A percentile compares a stretch with the other conserved stretches of the same genome.
Evolutionary conservation across 106 monocot genomes (phyloP).

Genomic region (Phalaenopsis aphrodite): DNA sequence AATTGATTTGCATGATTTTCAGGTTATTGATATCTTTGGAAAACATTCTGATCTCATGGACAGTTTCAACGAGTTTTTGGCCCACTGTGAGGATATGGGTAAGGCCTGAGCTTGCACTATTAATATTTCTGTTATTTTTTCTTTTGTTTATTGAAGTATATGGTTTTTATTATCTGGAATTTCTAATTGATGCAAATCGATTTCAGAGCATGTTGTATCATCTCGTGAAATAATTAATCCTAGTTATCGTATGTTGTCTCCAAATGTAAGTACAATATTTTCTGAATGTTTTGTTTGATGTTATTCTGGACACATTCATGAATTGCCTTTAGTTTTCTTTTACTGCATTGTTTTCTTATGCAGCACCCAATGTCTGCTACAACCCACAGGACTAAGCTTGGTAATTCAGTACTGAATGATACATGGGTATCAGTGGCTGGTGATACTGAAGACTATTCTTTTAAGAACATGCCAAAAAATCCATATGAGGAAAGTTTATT

Average conservation of each 20-base stretch:
- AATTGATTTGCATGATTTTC: conserved; percentile 6
- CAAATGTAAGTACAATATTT: conserved; percentile 45
- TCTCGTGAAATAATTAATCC: conserved; percentile 78
- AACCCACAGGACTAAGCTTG: conserved; percentile 43
- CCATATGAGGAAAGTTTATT: conserved; percentile 54
- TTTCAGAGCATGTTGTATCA: conserved; percentile 90
- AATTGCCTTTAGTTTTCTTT: background rate
- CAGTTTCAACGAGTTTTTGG: conserved; percentile 70
- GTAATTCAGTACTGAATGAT: conserved; percentile 36
- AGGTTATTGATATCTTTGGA: conserved; percentile 77
- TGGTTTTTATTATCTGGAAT: background rate
- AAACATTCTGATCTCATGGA: conserved; percentile 85
- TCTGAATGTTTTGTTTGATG: conserved; percentile 3
- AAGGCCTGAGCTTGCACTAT: background rate
- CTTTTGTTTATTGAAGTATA: background rate
- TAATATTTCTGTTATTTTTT: background rate
- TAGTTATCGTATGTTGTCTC: conserved; percentile 89
- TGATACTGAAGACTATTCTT: conserved; percentile 51
- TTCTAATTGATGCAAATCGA: conserved; percentile 41
- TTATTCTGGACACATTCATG: background rate
- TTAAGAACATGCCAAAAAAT: conserved; percentile 47
- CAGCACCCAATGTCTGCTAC: conserved; percentile 34
- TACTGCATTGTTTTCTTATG: conserved; percentile 15
- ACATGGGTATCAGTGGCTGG: conserved; percentile 47
- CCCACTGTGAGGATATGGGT: conserved; percentile 80